Percentiles rank a stretch among this genome's conserved stretches.
Evolutionary conservation across 148 eudicot species (phyloP).

Genomic region (Beta vulgaris): DNA sequence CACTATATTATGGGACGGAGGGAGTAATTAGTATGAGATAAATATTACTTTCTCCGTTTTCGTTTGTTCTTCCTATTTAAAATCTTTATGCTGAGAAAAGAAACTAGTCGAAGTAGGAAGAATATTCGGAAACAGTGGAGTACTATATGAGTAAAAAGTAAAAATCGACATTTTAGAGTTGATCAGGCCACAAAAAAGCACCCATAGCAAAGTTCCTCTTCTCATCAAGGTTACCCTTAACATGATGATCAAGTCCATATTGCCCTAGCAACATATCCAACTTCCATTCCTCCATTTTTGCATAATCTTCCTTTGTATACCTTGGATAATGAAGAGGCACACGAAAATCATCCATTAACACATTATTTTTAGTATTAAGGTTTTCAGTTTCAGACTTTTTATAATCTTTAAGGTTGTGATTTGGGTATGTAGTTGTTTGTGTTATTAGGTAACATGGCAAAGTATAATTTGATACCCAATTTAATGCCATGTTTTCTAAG

Average conservation of each 20-base stretch:
- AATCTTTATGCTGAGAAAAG: too few species aligned
- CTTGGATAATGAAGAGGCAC: slow-evolving; percentile 42
- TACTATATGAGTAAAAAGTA: too few species aligned
- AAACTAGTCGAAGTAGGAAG: too few species aligned
- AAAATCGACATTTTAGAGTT: slow-evolving; percentile 2
- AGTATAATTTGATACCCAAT: background rate
- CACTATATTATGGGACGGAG: too few species aligned
- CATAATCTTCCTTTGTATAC: slow-evolving; percentile 34
- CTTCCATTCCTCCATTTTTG: slow-evolving; percentile 40
- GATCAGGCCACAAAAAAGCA: slow-evolving; percentile 33
- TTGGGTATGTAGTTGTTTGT: background rate
- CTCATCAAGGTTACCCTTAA: slow-evolving; percentile 34
- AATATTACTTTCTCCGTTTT: too few species aligned
- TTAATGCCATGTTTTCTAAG: background rate
- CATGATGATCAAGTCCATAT: slow-evolving; percentile 33
- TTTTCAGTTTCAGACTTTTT: background rate
- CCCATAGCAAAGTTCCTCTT: slow-evolving; percentile 37
- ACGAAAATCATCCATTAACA: background rate
- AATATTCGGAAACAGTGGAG: too few species aligned
- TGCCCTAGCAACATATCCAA: slow-evolving; percentile 31
- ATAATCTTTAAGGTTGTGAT: background rate
- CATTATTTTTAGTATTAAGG: background rate
- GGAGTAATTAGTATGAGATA: too few species aligned
- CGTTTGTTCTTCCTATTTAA: too few species aligned
- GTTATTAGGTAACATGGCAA: slow-evolving; percentile 12